phyloP scores from a whole-genome alignment of 495 filamentous ascomycete genomes.

The Penicillium angulare region DNA sequence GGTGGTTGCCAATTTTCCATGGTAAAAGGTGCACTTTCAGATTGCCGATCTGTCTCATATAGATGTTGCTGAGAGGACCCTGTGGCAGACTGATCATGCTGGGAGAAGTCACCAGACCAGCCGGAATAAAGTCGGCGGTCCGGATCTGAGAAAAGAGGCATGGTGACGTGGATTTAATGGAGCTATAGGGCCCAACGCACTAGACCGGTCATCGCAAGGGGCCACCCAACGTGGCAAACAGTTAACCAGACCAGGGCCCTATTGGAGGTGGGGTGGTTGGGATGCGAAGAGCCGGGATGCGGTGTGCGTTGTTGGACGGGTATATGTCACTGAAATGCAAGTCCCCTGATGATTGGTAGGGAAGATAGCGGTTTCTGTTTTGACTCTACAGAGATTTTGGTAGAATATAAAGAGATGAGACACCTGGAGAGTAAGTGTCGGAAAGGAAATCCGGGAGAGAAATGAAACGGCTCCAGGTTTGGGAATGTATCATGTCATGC shows the following conservation, averaged over 20 bases:
- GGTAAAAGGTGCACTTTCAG: slow-evolving; percentile 3
- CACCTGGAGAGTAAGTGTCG: slow-evolving; percentile 4
- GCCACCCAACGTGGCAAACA: slow-evolving; percentile 21
- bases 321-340: slow-evolving; percentile 12
- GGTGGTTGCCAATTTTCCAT: slow-evolving; percentile 1
- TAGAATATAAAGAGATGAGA: slow-evolving; percentile 7
- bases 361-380: slow-evolving; percentile 11
- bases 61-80: slow-evolving; percentile 5
- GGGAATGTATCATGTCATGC: slow-evolving; percentile 21
- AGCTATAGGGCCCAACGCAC: slow-evolving; percentile 15
- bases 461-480: too few relatives aligned
- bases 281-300: slow-evolving; percentile 14
- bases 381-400: neutral
- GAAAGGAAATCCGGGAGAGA: slow-evolving; percentile 9
- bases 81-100: slow-evolving; percentile 15
- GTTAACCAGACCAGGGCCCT: slow-evolving; percentile 14
- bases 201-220: slow-evolving; percentile 21
- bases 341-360: slow-evolving; percentile 20
- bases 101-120: slow-evolving; percentile 28
- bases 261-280: slow-evolving; percentile 20
- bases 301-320: slow-evolving; percentile 19
- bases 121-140: slow-evolving; percentile 33
- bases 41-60: slow-evolving; percentile 5
- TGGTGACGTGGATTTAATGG: slow-evolving; percentile 19
- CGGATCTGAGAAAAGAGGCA: slow-evolving; percentile 43